Base-by-base conservation (phyloP, 2,329 filamentous ascomycete genomes). In the Claviceps humidiphila region DNA sequence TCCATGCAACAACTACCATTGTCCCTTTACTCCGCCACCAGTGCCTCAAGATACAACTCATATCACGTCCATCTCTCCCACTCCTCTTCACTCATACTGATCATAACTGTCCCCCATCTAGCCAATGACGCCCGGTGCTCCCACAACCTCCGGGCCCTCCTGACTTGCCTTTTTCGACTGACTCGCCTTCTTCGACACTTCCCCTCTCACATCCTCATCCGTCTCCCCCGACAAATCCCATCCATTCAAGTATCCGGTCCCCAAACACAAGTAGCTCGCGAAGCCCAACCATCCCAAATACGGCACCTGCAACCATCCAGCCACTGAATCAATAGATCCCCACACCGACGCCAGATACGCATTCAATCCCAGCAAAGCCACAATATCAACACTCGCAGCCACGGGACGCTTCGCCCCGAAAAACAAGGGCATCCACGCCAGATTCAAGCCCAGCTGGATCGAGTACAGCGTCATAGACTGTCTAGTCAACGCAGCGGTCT, bases 351-450 rank as follows among this genome's bases (percentile, higher is more conserved):
- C 77, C 49, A 96, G 69, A 60, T 89, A 90, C 6, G 76, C 78
- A 47, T 87, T 86, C 34, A 84, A 72, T 8, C 85, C 88, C 0
- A 84, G 73, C 8, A 96, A 74, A 0, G 82, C 76, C 30, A 87
- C 69, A 49, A 95, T 84, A 64, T 96, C 87, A 30, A 77, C 76
- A 6, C 87, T 81, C 3, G 90, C 89, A 62, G 81, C 79, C 50
- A 84, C 74, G 1, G 89, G 89, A 16, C 80, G 79, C 57, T 84
- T 82, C 49, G 84, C 64, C n/a, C 79, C 77, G 64, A 95, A 96
- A 77, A 96, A 96, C 11, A 96, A 77, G 13, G 91, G 91, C 79
- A 89, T 96, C 88, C 88, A 97, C 51, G 84, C 68, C 34, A 95
- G 73, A 66, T 96, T 96, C 50, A 96, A 74, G 11, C 77, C 86